A percentile compares a stretch with the other conserved stretches of the same genome.
Evolutionary conservation across 345 rosid genomes (phyloP).

Genomic region (Excoecaria agallocha): DNA sequence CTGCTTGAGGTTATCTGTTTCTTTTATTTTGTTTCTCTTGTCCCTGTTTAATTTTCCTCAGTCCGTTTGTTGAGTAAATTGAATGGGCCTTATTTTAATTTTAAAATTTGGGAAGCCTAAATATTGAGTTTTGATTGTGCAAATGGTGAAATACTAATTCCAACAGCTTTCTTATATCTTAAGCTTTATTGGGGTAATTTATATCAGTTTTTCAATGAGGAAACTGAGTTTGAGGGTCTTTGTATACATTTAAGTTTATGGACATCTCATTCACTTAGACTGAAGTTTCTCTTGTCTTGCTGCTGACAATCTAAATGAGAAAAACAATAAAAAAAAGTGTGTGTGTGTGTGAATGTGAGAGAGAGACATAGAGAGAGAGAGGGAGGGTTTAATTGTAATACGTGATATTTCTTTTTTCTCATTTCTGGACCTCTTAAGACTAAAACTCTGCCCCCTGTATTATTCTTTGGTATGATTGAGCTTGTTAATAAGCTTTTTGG

Average conservation of each 20-base stretch:
- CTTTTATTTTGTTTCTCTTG: too few species aligned
- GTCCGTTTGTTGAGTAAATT: not conserved
- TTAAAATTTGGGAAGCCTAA: not conserved
- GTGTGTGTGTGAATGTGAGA: too few species aligned
- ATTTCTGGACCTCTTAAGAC: not conserved
- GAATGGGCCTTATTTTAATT: not conserved
- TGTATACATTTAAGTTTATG: not conserved
- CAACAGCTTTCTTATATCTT: not conserved
- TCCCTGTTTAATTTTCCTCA: not conserved
- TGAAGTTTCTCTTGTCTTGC: not conserved
- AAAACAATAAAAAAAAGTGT: not conserved
- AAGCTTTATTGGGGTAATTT: too few species aligned
- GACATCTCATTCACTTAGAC: not conserved
- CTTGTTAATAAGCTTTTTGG: not conserved
- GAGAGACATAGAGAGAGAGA: too few species aligned
- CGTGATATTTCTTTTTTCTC: not conserved
- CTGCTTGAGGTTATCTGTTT: slow-evolving; percentile 61
- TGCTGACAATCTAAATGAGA: not conserved
- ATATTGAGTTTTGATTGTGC: not conserved
- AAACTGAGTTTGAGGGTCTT: too few species aligned
- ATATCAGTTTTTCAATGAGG: too few species aligned
- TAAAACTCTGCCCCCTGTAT: not conserved
- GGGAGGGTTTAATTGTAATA: not conserved
- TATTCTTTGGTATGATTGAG: not conserved
- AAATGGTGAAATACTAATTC: not conserved